These are phyloP conservation scores for Penicillium coffeae DNA, from an alignment of 495 filamentous ascomycete genomes.

Conservation along the genomic window DNA sequence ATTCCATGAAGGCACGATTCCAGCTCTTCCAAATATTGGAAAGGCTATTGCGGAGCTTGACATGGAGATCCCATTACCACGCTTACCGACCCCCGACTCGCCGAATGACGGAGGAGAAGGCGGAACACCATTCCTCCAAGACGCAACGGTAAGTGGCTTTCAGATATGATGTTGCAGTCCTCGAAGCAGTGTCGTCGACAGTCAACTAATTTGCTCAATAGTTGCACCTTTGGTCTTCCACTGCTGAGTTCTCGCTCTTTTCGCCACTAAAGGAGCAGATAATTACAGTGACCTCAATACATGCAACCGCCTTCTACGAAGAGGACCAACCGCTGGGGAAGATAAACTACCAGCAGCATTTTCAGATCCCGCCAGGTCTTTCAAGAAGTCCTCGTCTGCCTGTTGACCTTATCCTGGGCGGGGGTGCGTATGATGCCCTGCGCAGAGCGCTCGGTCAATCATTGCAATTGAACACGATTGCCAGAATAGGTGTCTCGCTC, in stretches of 20 bases:
- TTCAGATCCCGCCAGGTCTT: slow-evolving; percentile 71
- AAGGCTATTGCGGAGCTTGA: slow-evolving; percentile 63
- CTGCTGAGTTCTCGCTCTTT: slow-evolving; percentile 75
- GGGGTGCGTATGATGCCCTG: slow-evolving; percentile 78
- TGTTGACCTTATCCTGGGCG: slow-evolving; percentile 70
- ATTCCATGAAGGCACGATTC: slow-evolving; percentile 66
- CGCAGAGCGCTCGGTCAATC: slow-evolving; percentile 78
- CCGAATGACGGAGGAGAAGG: slow-evolving; percentile 39
- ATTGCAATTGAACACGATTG: slow-evolving; percentile 74
- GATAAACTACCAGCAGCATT: slow-evolving; percentile 69
- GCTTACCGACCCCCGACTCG: slow-evolving; percentile 50
- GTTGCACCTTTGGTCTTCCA: slow-evolving; percentile 81
- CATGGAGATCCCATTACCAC: slow-evolving; percentile 66
- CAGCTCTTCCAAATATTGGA: slow-evolving; percentile 67
- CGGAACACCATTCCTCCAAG: slow-evolving; percentile 69
- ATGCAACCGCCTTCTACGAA: slow-evolving; percentile 83
- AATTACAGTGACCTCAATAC: slow-evolving; percentile 69
- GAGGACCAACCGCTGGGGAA: slow-evolving; percentile 69
- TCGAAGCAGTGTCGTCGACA: neutral
- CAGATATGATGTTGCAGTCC: slow-evolving; percentile 5
- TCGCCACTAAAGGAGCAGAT: slow-evolving; percentile 72
- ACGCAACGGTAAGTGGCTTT: slow-evolving; percentile 61
- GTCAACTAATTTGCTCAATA: slow-evolving; percentile 32
- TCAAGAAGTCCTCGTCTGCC: slow-evolving; percentile 71
- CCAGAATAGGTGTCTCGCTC: slow-evolving; percentile 64